A percentile compares a stretch with the other conserved stretches of the same genome.
phyloP scores from a whole-genome alignment of 495 filamentous ascomycete species.

The Schizothecium vesticola region DNA sequence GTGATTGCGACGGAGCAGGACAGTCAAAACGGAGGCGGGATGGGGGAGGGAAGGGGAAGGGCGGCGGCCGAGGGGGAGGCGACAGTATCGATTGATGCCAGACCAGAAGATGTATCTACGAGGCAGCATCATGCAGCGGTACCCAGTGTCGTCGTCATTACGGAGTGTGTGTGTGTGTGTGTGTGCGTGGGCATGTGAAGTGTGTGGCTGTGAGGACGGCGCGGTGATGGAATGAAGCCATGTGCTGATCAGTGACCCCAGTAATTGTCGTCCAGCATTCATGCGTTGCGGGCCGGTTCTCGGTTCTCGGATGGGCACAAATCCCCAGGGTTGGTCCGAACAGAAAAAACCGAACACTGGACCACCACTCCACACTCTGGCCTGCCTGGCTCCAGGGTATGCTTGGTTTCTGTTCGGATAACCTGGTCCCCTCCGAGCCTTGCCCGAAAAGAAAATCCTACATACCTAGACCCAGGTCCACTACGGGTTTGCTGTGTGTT shows the following conservation, averaged over 20 bases:
- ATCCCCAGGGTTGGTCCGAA: too few species aligned
- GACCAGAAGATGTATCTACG: constrained; percentile 8
- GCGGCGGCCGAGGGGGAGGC: neutral
- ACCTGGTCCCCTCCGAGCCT: neutral
- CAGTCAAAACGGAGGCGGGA: constrained; percentile 2
- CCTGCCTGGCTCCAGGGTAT: too few species aligned
- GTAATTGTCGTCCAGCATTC: neutral
- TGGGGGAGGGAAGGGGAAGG: neutral
- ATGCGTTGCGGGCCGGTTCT: neutral
- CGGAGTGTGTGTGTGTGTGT: neutral
- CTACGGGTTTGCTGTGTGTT: neutral
- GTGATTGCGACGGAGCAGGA: neutral
- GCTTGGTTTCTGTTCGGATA: too few species aligned
- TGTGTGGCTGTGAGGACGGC: neutral
- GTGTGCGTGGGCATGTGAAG: neutral
- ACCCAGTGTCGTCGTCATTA: neutral
- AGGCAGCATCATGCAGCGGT: constrained; percentile 9
- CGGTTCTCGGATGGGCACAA: neutral
- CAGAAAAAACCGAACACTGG: too few species aligned
- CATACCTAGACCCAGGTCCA: neutral
- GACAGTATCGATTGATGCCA: constrained; percentile 11
- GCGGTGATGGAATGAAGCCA: neutral
- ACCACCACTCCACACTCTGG: too few species aligned
- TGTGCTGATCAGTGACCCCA: neutral
- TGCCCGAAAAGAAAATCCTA: too few species aligned